These are phyloP conservation scores for Cutaneotrichosporon cutaneum DNA, from an alignment of 1,284 basidiomycete genomes.

Conservation along the genomic window DNA sequence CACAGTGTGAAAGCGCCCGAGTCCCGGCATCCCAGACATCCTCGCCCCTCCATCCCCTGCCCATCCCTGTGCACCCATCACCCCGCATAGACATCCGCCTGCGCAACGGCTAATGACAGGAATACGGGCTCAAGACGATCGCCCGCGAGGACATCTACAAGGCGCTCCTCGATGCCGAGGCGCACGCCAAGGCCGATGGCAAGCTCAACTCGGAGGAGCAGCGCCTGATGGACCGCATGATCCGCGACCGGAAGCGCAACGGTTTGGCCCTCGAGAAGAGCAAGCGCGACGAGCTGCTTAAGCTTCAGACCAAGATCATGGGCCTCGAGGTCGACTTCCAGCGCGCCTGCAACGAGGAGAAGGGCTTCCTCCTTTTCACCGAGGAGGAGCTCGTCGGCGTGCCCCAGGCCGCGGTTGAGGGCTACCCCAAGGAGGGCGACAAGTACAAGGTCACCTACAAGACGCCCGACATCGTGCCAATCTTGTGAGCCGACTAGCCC, in stretches of 20 bases:
- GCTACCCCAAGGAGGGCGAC: conserved; percentile 23
- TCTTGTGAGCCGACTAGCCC: conserved; percentile 12
- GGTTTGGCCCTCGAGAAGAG: conserved; percentile 21
- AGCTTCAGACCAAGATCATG: conserved; percentile 23
- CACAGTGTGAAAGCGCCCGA: neutral
- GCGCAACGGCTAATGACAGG: conserved; percentile 9
- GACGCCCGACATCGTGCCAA: conserved; percentile 25
- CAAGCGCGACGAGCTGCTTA: conserved; percentile 25
- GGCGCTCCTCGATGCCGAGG: conserved; percentile 22
- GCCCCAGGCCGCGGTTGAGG: conserved; percentile 20
- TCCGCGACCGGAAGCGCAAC: conserved; percentile 24
- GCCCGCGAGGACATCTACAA: conserved; percentile 25
- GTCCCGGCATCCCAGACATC: neutral
- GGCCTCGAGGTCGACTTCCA: conserved; percentile 27
- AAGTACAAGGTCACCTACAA: conserved; percentile 28
- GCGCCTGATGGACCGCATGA: conserved; percentile 22
- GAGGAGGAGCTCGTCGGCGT: conserved; percentile 26
- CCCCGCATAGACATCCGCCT: too few relatives aligned
- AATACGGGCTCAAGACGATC: conserved; percentile 19
- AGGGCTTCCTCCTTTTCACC: conserved; percentile 26
- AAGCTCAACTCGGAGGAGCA: conserved; percentile 26
- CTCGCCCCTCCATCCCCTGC: neutral
- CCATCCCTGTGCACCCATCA: neutral
- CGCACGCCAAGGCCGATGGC: conserved; percentile 13
- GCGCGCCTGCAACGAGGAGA: conserved; percentile 26